phyloP scores from a whole-genome alignment of 331 rosid genomes.

The Cydonia oblonga region DNA sequence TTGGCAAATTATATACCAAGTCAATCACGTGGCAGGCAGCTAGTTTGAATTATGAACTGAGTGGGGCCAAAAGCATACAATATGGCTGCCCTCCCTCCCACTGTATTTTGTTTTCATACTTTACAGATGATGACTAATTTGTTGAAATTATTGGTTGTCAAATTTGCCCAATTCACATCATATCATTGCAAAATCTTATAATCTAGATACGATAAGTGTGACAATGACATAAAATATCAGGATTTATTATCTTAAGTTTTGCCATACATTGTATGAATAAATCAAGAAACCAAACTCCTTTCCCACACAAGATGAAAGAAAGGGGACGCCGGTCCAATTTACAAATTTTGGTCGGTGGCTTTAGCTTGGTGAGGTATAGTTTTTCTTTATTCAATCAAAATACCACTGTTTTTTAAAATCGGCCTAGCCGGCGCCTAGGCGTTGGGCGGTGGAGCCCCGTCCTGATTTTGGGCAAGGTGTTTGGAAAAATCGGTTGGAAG shows the following conservation, averaged over 20 bases:
- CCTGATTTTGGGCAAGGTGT: no score
- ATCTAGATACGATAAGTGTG: slow-evolving; percentile 1
- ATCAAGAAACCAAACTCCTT: not conserved
- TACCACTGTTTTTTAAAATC: no score
- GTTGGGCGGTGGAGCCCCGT: no score
- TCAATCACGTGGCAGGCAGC: slow-evolving; percentile 45
- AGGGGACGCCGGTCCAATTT: no score
- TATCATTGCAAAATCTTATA: slow-evolving; percentile 28
- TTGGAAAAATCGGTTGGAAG: no score
- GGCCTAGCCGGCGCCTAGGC: no score
- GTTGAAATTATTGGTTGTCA: slow-evolving; percentile 36
- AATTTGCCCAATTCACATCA: slow-evolving; percentile 34
- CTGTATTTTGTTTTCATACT: slow-evolving; percentile 36
- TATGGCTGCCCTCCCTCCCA: not conserved
- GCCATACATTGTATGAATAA: not conserved
- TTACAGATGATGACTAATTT: slow-evolving; percentile 11
- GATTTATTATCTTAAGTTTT: not conserved
- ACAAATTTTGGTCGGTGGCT: not conserved
- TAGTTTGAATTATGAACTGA: slow-evolving; percentile 35
- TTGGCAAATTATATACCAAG: not conserved
- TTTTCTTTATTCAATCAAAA: no score
- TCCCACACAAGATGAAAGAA: no score
- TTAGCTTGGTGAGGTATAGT: no score
- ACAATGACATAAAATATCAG: slow-evolving; percentile 4
- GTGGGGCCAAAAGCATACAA: slow-evolving; percentile 18